phyloP scores from a whole-genome alignment of 2,329 filamentous ascomycete genomes.

The Microsporum canis region DNA sequence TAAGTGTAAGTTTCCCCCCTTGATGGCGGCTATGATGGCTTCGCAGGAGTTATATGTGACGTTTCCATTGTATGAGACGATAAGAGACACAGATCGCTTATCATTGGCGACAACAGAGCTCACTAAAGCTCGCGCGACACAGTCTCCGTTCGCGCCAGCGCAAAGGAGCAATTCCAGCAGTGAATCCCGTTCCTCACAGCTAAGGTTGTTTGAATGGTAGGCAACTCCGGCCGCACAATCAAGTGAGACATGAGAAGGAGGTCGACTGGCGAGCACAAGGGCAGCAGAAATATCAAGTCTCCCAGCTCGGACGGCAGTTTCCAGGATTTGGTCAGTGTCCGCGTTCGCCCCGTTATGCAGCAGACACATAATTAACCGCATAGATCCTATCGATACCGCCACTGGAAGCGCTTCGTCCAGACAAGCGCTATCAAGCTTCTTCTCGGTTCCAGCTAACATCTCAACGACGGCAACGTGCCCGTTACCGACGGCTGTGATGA shows the following conservation, averaged over 20 bases:
- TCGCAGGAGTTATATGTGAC: constrained; percentile 44
- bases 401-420: constrained; percentile 12
- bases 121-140: constrained; percentile 39
- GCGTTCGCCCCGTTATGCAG: constrained; percentile 15
- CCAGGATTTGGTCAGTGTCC: constrained; percentile 9
- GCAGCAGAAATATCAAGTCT: constrained; percentile 46
- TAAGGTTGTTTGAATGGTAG: constrained; percentile 37
- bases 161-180: constrained; percentile 48
- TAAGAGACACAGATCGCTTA: constrained; percentile 44
- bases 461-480: constrained; percentile 10
- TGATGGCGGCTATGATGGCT: constrained; percentile 41
- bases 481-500: constrained; percentile 9
- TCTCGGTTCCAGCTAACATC: constrained; percentile 11
- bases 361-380: constrained; percentile 10
- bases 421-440: constrained; percentile 7
- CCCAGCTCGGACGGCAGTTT: constrained; percentile 20
- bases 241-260: constrained; percentile 40
- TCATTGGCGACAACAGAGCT: constrained; percentile 42
- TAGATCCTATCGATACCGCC: constrained; percentile 9
- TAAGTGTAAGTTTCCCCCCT: constrained; percentile 38
- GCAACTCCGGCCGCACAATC: constrained; percentile 43
- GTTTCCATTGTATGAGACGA: constrained; percentile 44
- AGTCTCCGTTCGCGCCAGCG: constrained; percentile 45
- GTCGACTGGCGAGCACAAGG: constrained; percentile 43
- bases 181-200: constrained; percentile 40